Conservation (phyloP, 192 early-diverging fungal genomes). For the Coemansia sp. region DNA sequence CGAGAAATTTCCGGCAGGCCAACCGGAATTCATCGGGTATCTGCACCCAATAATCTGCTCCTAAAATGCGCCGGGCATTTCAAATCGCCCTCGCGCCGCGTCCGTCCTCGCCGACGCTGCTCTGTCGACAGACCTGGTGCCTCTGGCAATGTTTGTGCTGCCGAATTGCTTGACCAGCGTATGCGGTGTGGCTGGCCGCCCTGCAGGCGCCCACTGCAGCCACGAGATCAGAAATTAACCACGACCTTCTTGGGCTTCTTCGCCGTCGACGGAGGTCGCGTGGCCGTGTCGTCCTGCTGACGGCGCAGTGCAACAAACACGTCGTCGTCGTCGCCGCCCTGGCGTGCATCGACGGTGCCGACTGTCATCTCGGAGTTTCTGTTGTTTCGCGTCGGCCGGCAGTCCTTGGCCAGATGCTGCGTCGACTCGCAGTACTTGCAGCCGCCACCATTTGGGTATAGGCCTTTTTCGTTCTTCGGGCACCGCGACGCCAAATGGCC, state of each 20-base stretch:
- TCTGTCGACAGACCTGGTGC: too few species aligned
- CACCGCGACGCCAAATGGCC: constrained; percentile 83
- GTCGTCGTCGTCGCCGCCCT: constrained; percentile 95
- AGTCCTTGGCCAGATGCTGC: constrained; percentile 78
- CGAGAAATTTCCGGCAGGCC: too few species aligned
- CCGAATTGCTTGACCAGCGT: too few species aligned
- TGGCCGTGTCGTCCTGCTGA: constrained; percentile 18
- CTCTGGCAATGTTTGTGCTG: too few species aligned
- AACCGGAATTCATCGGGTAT: too few species aligned
- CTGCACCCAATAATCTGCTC: too few species aligned
- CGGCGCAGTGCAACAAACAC: constrained; percentile 37
- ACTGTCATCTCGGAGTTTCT: constrained; percentile 34
- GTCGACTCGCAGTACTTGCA: constrained; percentile 89
- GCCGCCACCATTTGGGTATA: constrained; percentile 87
- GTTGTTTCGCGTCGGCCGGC: constrained; percentile 60
- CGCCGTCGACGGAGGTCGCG: neutral
- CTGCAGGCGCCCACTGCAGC: too few species aligned
- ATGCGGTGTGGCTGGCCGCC: too few species aligned
- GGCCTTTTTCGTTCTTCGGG: constrained; percentile 80
- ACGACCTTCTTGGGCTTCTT: neutral
- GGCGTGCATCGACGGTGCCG: constrained; percentile 73
- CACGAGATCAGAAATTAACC: constrained; percentile 1
- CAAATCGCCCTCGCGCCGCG: too few species aligned
- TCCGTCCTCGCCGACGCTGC: too few species aligned
- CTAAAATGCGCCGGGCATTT: too few species aligned